These are phyloP conservation scores for Pichia sp. DNA, from an alignment of 1,139 yeast genomes.

Conservation along the genomic window DNA sequence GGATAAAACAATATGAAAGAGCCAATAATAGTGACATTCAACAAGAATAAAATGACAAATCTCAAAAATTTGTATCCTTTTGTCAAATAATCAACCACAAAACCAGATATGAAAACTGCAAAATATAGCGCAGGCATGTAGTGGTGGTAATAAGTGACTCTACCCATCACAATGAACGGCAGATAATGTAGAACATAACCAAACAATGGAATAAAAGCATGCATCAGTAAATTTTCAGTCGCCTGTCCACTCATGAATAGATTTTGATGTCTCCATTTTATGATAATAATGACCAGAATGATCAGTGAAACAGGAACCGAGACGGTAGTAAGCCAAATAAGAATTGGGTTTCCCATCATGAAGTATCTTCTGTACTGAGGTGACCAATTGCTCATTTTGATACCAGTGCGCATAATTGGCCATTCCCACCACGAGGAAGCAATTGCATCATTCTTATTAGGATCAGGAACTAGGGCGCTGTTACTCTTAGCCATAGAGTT, in stretches of 20 bases:
- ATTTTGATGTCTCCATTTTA: conserved; percentile 59
- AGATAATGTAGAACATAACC: conserved; percentile 67
- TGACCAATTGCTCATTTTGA: conserved; percentile 67
- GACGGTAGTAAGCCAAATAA: conserved; percentile 50
- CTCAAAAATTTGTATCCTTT: conserved; percentile 1
- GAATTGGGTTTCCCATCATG: conserved; percentile 59
- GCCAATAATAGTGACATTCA: conserved; percentile 47
- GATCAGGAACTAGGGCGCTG: conserved; percentile 68
- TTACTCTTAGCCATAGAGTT: conserved; percentile 77
- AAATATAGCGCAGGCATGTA: conserved; percentile 75
- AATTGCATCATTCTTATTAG: conserved; percentile 53
- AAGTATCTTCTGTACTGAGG: conserved; percentile 42
- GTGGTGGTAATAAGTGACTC: conserved; percentile 80
- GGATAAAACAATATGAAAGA: conserved; percentile 72
- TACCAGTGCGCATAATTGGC: conserved; percentile 57
- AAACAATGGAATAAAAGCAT: conserved; percentile 54
- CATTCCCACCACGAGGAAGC: conserved; percentile 79
- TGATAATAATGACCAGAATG: conserved; percentile 1
- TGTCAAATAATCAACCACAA: conserved; percentile 39
- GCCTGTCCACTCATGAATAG: conserved; percentile 22
- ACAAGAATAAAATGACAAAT: conserved; percentile 28
- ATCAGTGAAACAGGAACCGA: conserved; percentile 27
- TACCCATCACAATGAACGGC: conserved; percentile 72
- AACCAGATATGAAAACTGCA: conserved; percentile 59
- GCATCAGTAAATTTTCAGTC: conserved; percentile 33